A percentile compares a stretch with the other conserved stretches of the same genome.
Conservation (phyloP, 2,329 filamentous ascomycete genomes). For the Colletotrichum gigasporum region DNA sequence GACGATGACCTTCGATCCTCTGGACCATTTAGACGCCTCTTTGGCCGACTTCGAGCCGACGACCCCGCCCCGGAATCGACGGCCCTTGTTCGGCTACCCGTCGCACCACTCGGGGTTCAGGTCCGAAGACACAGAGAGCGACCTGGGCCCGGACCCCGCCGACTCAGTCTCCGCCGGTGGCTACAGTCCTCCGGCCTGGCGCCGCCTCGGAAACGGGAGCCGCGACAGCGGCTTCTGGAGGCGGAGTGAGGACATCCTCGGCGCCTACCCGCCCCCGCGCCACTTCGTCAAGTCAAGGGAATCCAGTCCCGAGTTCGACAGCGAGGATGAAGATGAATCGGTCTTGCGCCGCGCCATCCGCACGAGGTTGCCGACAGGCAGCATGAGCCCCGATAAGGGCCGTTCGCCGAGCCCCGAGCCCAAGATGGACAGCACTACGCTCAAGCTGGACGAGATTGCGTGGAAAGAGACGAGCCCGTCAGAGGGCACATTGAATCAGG, state of each 20-base stretch:
- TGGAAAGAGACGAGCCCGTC: slow-evolving; percentile 40
- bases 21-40: slow-evolving; percentile 59
- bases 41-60: slow-evolving; percentile 65
- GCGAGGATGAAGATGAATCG: slow-evolving; percentile 47
- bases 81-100: slow-evolving; percentile 48
- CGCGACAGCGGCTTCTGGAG: slow-evolving; percentile 70
- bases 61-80: slow-evolving; percentile 42
- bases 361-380: slow-evolving; percentile 65
- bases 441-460: slow-evolving; percentile 46
- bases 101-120: slow-evolving; percentile 54
- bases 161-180: slow-evolving; percentile 61
- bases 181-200: slow-evolving; percentile 70
- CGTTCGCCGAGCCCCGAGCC: slow-evolving; percentile 56
- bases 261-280: slow-evolving; percentile 48
- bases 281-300: slow-evolving; percentile 35
- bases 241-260: slow-evolving; percentile 59
- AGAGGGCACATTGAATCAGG: slow-evolving; percentile 36
- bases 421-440: slow-evolving; percentile 49
- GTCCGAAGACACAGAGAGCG: slow-evolving; percentile 50
- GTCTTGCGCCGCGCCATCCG: slow-evolving; percentile 62
- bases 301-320: slow-evolving; percentile 46
- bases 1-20: slow-evolving; percentile 41
- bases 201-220: slow-evolving; percentile 67
- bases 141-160: slow-evolving; percentile 45
- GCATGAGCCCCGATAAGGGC: slow-evolving; percentile 64